Base-by-base conservation (phyloP, 2,329 filamentous ascomycete genomes). In the Penicillium polonicum region DNA sequence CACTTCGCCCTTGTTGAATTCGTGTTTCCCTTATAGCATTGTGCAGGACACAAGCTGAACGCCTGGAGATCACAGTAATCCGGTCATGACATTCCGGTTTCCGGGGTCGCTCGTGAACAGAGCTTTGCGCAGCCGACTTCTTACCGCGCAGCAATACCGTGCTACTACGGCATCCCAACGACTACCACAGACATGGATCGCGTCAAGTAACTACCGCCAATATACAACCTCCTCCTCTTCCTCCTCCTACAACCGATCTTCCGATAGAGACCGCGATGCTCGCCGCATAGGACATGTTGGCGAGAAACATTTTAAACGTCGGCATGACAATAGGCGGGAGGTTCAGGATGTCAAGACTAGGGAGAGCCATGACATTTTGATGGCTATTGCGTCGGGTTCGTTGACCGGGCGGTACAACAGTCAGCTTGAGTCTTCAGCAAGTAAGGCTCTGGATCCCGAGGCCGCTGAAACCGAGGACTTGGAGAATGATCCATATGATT, bases 91-190 rank as follows among this genome's bases (percentile, higher is more conserved):
- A 31, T 42, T 53, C 21, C 60, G 59, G 44, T 49, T 57, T 48
- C 59, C 65, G 33, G 58, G 51, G 36, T 62, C 58, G 38, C 44
- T 58, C 45, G 55, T 60, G 61, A 60, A 60, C 56, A 65, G 64
- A 64, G 58, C 63, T 63, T 52, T 65, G 54, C 65, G 61, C 57
- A 66, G 60, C 42, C 58, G 59, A 60, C 39, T 60, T 36, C 44
- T 62, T 29, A 39, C 46, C 19, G 52, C 46, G n/a, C 57, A 58
- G 38, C 55, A 59, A 42, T 42, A 55, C 19, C 57, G 57, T 21
- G 55, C 55, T 19, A 33, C 42, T 10, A 52, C 31, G 10, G 49
- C 49, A 23, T 44, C 48, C 19, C 49, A 35, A 35, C 43, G 42
- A 12, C n/a, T 53, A 13, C 48, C 49, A 31, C 35, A 41, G 27